Base-by-base conservation (phyloP, 306 rosid species). In the Alnus rubra region DNA sequence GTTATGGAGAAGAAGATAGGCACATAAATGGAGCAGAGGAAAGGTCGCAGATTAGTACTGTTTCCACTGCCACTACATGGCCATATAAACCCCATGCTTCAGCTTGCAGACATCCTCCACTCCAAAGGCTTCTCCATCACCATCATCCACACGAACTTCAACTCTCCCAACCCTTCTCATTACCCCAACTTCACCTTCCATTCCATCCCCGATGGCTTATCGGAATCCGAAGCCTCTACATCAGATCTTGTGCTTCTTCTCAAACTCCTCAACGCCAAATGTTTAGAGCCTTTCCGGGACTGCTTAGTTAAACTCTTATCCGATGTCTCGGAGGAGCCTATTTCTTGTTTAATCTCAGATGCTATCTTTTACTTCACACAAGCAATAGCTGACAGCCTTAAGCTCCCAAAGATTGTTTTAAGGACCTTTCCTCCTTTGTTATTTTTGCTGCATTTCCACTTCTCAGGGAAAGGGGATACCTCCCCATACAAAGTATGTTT, bases 81-180 rank as follows among this genome's bases (percentile, higher is more conserved):
- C 8, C 92, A 88, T 83, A 70, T 87, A 45, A 91, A 59, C 74
- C 93, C 91, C 1, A 87, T 91, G 90, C 88, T 91, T 76, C 82
- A 88, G 54, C 87, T 91, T 1, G 90, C 87, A 4, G 49, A 59
- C 5, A 81, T 87, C 69, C 88, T 88, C 63, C 79, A 86, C 54
- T 80, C 87, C 39, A 82, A 74, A n/a, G 94, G 89, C 35, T 88
- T 83, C 71, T 79, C 79, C 42, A 85, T 90, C 15, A 81, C 89
- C 9, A 54, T 90, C 1, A 73, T 86, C 54, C 90, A 80, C 84
- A 80, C 88, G 7, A 74, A 30, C 65, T 89, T 82, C 76, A 87
- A 89, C 80, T 73, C 88, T n/a, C 87, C 79, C 9, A 80, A 85
- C 76, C 88, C 89, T 71, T 84, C 85, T 60, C 78, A 67, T 69